Evolutionary conservation across 495 filamentous ascomycete genomes (phyloP), one percentile per base, ranked within the genome.

Genomic region (Cairneyella variabilis): DNA sequence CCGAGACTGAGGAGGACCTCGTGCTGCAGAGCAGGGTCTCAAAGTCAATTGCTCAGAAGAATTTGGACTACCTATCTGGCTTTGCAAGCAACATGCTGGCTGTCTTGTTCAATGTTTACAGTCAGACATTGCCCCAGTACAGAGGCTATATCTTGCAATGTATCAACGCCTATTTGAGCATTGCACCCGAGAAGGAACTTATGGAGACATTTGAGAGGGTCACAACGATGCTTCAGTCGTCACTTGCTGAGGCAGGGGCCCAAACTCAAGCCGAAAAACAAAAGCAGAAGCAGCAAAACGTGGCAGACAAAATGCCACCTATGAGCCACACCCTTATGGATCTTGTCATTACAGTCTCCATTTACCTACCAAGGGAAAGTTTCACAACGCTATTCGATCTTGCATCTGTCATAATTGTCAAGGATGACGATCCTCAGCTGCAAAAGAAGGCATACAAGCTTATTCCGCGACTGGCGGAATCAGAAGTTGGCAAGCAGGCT

Each of bases 401-500:
- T 54, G 88, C 92, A 4, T 76, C 89, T 0, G 74, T 86, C 11
- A 85, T 96, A 45, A 79, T 97, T 50, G 82, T 84, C 59, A 84
- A 82, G 58, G 70, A 80, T 42, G 76, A 83, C 28, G 95, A 97
- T 57, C 86, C 93, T 22, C 92, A 97, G 64, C 76, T 98, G n/a
- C 90, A 97, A 67, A 98, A 98, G 80, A 98, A 98, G 71, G 92
- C 93, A 3, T 98, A 97, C 76, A 97, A 97, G 69, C 76, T 98
- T 43, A 90, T 98, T 48, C 92, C 93, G 7, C 83, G 92, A 26
- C 79, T 98, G 38, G 85, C 88, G 2, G 83, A 87, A 26, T 91
- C 90, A 6, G 77, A 83, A n/a, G 76, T 71, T 23, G 95, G 95
- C 14, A 75, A 74, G 28, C 70, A 71, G 4, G 90, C 91, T 12